These are phyloP conservation scores for Endocarpon pusillum DNA, from an alignment of 495 filamentous ascomycete species.

Conservation along the genomic window DNA sequence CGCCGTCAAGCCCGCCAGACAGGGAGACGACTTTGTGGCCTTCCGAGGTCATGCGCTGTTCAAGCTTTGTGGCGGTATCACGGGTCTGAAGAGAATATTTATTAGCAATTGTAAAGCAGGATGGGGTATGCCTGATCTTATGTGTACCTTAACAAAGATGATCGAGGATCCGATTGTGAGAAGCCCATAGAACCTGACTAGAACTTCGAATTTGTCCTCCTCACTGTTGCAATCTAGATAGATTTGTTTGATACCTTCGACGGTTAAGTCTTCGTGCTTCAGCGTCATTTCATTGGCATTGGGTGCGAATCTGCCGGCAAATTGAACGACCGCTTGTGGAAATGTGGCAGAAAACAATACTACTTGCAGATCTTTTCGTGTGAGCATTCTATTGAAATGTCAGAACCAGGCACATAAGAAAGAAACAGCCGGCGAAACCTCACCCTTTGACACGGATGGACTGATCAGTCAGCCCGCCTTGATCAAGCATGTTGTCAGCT, in stretches of 20 bases:
- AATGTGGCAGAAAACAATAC: conserved; percentile 97
- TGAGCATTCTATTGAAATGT: conserved; percentile 38
- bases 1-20: conserved; percentile 70
- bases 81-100: conserved; percentile 42
- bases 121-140: background rate
- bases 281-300: conserved; percentile 77
- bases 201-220: conserved; percentile 66
- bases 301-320: conserved; percentile 64
- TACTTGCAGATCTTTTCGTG: conserved; percentile 53
- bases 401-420: conserved; percentile 5
- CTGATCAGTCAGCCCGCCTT: conserved; percentile 88
- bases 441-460: conserved; percentile 75
- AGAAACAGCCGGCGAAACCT: conserved; percentile 17
- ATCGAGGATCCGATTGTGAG: conserved; percentile 94
- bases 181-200: conserved; percentile 83
- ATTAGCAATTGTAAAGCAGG: conserved; percentile 2
- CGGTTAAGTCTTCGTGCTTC: conserved; percentile 76
- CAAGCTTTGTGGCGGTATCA: conserved; percentile 62
- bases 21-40: conserved; percentile 82
- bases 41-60: conserved; percentile 67
- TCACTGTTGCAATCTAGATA: conserved; percentile 80
- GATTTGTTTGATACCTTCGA: conserved; percentile 91
- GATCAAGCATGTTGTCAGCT: conserved; percentile 91
- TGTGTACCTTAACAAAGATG: conserved; percentile 78
- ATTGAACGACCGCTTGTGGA: conserved; percentile 63